Evolutionary conservation across 1,139 yeast species (phyloP), one percentile per base, ranked within the genome.

Genomic region (Wickerhamiella infanticola): DNA sequence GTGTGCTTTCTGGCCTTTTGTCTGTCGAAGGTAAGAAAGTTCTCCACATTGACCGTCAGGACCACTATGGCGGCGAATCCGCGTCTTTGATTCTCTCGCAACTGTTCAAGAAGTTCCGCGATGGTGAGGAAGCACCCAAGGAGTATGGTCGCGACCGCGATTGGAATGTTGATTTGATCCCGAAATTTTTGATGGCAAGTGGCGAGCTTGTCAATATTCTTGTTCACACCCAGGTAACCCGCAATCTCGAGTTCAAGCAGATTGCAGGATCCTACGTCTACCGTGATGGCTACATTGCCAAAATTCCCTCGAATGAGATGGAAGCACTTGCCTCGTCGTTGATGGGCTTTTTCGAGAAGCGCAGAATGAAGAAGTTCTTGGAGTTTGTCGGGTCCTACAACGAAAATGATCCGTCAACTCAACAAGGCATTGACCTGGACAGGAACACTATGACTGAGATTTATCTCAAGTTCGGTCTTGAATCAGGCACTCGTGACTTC

Each of bases 11-110:
- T 1, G 99, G 99, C 9, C 68, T 90, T 48, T 72, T 90, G 49
- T 86, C 97, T 9, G 95, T 88, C 11, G 98, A 90, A 61, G 94
- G 97, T 56, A 90, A 90, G 70, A 90, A 90, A 63, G 98, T 90
- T 9, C 73, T 90, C 49, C 98, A 90, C 65, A 86, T 90, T 55
- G 99, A 90, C 63, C 81, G 90, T 57, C 96, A 90, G 65, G 94
- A 85, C 63, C 94, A 88, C 62, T 90, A 90, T 58, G 99, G 99
- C 42, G 99, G 69, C 35, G 85, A 79, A 62, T 72, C 79, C 29
- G 82, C 85, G 8, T 76, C 82, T 39, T 68, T 79, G 52, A 76
- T 75, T 58, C 68, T 78, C 52, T 66, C 77, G 43, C 72, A 68
- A 57, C 61, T 69, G 29, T 68, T 63, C 59, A 58, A 60, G 53